These are phyloP conservation scores for Chaetothyriales sp. DNA, from an alignment of 2,329 filamentous ascomycete species.

Conservation along the genomic window DNA sequence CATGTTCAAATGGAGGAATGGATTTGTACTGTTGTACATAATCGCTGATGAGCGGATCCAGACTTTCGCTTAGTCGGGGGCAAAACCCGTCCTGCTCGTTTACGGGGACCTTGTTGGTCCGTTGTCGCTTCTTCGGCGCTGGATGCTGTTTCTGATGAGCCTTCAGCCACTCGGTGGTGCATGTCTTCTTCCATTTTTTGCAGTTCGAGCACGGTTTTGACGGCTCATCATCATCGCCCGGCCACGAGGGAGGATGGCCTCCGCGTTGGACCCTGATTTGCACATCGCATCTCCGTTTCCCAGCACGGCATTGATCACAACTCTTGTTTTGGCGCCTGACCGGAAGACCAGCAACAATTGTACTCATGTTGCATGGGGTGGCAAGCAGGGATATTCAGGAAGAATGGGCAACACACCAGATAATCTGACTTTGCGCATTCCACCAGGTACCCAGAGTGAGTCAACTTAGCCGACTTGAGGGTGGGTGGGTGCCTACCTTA, in stretches of 20 bases:
- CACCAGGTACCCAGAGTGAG: not conserved
- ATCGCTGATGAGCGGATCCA: constrained; percentile 1
- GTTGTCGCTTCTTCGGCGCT: constrained; percentile 1
- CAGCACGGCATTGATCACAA: constrained; percentile 33
- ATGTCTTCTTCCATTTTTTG: constrained; percentile 21
- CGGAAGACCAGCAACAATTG: not conserved
- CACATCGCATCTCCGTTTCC: constrained; percentile 32
- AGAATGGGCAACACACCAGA: not conserved
- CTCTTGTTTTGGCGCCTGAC: constrained; percentile 28
- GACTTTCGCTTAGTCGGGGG: not conserved
- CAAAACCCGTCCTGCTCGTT: not conserved
- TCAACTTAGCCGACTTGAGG: not conserved
- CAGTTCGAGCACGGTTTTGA: constrained; percentile 27
- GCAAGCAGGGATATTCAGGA: not conserved
- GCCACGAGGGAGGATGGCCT: not conserved
- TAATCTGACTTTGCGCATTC: not conserved
- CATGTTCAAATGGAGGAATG: not conserved
- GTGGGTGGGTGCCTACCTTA: not conserved
- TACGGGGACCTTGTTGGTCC: not conserved
- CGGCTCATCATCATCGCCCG: constrained; percentile 4
- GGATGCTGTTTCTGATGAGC: constrained; percentile 12
- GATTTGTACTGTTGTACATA: constrained; percentile 1
- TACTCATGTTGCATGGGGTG: not conserved
- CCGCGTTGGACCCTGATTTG: constrained; percentile 14
- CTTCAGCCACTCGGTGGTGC: constrained; percentile 7